A percentile compares a stretch with the other conserved stretches of the same genome.
phyloP scores from a whole-genome alignment of 352 stramenopile genomes.

The Blastocystis sp. region DNA sequence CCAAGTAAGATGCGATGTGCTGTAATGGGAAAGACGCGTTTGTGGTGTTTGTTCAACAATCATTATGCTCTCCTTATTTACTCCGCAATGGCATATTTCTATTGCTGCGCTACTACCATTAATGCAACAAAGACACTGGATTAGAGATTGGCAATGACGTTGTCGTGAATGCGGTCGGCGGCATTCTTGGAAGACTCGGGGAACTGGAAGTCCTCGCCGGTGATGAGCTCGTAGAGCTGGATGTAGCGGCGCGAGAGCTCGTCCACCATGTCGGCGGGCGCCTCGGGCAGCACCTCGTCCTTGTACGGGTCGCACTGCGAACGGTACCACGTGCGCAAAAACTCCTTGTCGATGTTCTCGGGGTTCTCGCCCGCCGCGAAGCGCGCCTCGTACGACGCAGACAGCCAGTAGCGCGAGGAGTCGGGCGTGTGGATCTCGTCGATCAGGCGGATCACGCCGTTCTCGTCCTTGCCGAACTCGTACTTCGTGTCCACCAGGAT shows the following conservation, averaged over 20 bases:
- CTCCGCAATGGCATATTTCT: no score
- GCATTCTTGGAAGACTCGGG: slow-evolving; percentile 22
- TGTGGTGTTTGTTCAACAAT: no score
- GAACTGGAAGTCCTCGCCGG: slow-evolving; percentile 87
- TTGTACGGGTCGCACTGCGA: slow-evolving; percentile 97
- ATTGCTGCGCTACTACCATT: no score
- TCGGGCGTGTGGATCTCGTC: slow-evolving; percentile 98
- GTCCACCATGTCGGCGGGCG: slow-evolving; percentile 88
- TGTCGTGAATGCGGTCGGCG: slow-evolving; percentile 2
- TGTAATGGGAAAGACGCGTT: no score
- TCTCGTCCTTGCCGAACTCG: slow-evolving; percentile 82
- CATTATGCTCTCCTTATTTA: no score
- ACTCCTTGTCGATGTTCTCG: slow-evolving; percentile 99
- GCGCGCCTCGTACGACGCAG: slow-evolving; percentile 69
- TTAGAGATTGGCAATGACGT: not conserved
- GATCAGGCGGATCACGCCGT: slow-evolving; percentile 88
- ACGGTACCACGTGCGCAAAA: slow-evolving; percentile 93
- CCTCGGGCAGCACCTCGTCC: slow-evolving; percentile 86
- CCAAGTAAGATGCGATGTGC: no score
- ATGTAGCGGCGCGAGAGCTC: slow-evolving; percentile 95
- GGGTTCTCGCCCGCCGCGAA: slow-evolving; percentile 81
- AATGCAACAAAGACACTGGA: no score
- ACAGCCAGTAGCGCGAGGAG: slow-evolving; percentile 87
- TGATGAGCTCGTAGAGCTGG: slow-evolving; percentile 96
- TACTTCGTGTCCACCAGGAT: slow-evolving; percentile 98